Base-by-base conservation (phyloP, 768 basidiomycete genomes). In the Termitomyces sp. region DNA sequence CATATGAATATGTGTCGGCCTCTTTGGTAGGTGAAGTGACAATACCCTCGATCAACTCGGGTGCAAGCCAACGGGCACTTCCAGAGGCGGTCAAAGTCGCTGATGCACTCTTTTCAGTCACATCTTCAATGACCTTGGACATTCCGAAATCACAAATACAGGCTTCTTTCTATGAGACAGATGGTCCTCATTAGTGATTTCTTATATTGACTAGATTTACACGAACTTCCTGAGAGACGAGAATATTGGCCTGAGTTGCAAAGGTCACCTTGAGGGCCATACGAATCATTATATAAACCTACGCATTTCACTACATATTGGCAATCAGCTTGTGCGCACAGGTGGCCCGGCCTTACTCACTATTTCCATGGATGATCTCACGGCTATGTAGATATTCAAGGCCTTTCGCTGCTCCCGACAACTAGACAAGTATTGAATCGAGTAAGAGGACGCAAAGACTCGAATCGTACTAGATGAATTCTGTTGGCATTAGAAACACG, bases 131-230 rank as follows among this genome's bases (percentile, higher is more conserved):
- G 29, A 85, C 71, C 63, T 82, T 84, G 18, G 85, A 80, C 71
- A 86, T 79, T 43, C 84, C 84, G 64, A 87, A 86, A 61, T 87
- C 85, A 59, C 80, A 82, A 14, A 87, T 80, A 32, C 79, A 73
- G 26, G 84, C 78, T 59, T 79, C 71, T 13, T 76, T 78, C 84
- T 85, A 51, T 5, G 13, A 27, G 39, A 37, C 26, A 8, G 18
- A 56, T 18, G 29, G 46, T 49, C 20, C 6, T 49, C 24, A 24
- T 48, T 26, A 57, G 53, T 53, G 43, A 4, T 22, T 37, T 18
- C 6, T 3, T 26, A 37, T 29, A 26, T 46, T 29, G 34, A 13
- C 20, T 27, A 20, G 27, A 42, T 57, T 32, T 12, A 4, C 46
- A 56, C 70, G 64, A 57, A 82, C 84, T 55, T 73, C 66, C n/a